Conservation (phyloP, 2,329 filamentous ascomycete species). For the Aphanocladium album region DNA sequence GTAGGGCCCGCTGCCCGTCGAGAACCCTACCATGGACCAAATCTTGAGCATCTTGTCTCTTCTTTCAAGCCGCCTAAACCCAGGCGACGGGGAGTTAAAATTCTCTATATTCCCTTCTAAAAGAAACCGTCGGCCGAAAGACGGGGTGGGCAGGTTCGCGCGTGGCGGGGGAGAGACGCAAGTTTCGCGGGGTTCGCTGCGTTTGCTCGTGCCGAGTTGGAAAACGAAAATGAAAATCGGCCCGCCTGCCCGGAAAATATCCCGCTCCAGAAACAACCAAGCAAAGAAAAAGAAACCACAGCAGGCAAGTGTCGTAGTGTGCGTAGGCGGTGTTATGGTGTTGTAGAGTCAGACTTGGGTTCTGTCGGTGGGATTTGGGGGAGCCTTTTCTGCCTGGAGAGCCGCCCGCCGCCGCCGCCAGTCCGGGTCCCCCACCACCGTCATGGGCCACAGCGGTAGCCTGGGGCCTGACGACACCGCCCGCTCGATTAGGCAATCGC, state of each 20-base stretch:
- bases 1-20: too few relatives aligned
- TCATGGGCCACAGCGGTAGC: slow-evolving; percentile 2
- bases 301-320: background rate
- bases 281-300: background rate
- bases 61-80: slow-evolving; percentile 14
- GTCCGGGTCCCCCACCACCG: slow-evolving; percentile 6
- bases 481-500: slow-evolving; percentile 11
- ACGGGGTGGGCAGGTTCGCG: too few relatives aligned
- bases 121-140: too few relatives aligned
- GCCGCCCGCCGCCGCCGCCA: background rate
- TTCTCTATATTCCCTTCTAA: background rate
- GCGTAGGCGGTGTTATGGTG: background rate
- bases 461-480: slow-evolving; percentile 6
- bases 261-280: background rate
- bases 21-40: slow-evolving; percentile 88
- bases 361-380: background rate
- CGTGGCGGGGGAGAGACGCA: too few relatives aligned
- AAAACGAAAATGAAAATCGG: background rate
- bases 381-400: background rate
- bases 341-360: too few relatives aligned
- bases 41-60: slow-evolving; percentile 86
- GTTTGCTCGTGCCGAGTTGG: background rate
- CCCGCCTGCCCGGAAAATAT: too few relatives aligned
- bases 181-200: too few relatives aligned
- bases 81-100: slow-evolving; percentile 7